Base-by-base conservation (phyloP, 805 yeast species). In the Candida sphagnicola region DNA sequence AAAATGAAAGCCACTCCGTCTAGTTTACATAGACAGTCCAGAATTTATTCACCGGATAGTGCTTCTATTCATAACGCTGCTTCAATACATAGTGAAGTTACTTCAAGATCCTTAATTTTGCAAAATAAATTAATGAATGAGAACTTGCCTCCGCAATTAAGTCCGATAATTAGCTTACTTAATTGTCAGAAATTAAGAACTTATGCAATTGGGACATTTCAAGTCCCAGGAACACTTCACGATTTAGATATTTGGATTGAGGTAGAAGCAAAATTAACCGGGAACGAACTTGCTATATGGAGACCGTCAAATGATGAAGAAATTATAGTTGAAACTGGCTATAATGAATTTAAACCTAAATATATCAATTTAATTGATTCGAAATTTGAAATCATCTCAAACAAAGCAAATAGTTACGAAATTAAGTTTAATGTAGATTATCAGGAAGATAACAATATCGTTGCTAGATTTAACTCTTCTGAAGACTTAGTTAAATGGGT, bases 131-230 rank as follows among this genome's bases (percentile, higher is more conserved):
- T 40, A 21, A 47, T 57, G 35, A 50, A 50, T 37, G 58, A 57
- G 18, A 51, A 49, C 21, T 51, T 66, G 25, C 85, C 89, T 0
- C 76, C 77, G 12, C 91, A 85, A 53, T 67, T 87, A 53, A 60
- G 78, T 12, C 95, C 95, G 0, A 72, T 85, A 8, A 74, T 86
- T 28, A 80, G 86, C 15, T 67, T 87, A 46, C 67, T 85, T 39
- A 75, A 76, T 33, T 80, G 89, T 14, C 95, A 87, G 53, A 77
- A 78, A 44, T 70, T 78, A 17, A 70, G 95, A 34, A 67, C 76
- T 5, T 86, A 87, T 56, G 69, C 65, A 32, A 75, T 70, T 37
- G 84, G 85, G 15, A 60, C 61, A 3, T 50, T 73, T 68, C 53
- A 49, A 59, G 62, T 57, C 23, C 50, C 53, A n/a, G 53, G 50